phyloP scores from a whole-genome alignment of 495 filamentous ascomycete genomes.

The Aspergillus asperescens region DNA sequence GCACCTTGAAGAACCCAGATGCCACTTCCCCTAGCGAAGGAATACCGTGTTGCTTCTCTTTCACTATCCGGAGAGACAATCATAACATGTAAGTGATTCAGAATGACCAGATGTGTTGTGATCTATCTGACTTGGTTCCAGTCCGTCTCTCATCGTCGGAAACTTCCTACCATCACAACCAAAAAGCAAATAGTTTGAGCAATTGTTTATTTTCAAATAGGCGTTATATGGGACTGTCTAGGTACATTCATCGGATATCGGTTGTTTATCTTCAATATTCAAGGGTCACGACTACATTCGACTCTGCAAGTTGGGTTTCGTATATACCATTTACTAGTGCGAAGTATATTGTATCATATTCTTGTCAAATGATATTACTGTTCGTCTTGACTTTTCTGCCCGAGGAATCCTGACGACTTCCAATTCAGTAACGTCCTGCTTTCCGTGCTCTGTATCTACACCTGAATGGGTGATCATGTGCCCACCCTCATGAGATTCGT shows the following conservation, averaged over 20 bases:
- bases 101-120: background rate
- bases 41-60: slow-evolving; percentile 94
- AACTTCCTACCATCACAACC: slow-evolving; percentile 75
- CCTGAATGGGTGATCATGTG: slow-evolving; percentile 3
- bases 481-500: background rate
- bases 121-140: slow-evolving; percentile 33
- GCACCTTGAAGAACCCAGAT: slow-evolving; percentile 81
- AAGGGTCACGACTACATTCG: background rate
- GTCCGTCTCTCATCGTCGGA: slow-evolving; percentile 89
- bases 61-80: slow-evolving; percentile 88
- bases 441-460: background rate
- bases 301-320: background rate
- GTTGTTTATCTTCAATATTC: background rate
- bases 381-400: background rate
- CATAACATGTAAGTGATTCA: slow-evolving; percentile 83
- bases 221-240: background rate
- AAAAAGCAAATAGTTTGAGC: slow-evolving; percentile 21
- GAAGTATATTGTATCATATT: slow-evolving; percentile 11
- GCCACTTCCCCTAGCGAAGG: slow-evolving; percentile 63
- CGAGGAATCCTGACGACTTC: background rate
- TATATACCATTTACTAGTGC: slow-evolving; percentile 9
- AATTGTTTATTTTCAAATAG: background rate
- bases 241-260: background rate
- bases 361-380: background rate
- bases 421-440: background rate